Evolutionary conservation across 352 stramenopile genomes (phyloP).

Genomic region (Aphanomyces euteiches): DNA sequence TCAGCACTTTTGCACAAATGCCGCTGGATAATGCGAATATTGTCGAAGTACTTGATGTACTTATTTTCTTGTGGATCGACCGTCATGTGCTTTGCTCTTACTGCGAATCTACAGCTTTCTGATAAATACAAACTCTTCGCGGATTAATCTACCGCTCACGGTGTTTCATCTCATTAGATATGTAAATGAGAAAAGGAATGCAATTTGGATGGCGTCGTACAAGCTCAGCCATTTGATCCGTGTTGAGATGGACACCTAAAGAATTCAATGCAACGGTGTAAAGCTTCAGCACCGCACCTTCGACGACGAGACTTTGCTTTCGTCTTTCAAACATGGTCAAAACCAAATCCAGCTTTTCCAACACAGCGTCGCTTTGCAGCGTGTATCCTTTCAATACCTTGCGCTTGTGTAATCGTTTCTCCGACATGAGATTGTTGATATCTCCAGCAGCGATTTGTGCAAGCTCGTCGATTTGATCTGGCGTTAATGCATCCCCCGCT

Average conservation of each 20-base stretch:
- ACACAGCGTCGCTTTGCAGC: conserved; percentile 72
- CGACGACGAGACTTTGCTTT: conserved; percentile 78
- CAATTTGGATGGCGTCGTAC: conserved; percentile 78
- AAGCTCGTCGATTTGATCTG: conserved; percentile 51
- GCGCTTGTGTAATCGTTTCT: conserved; percentile 72
- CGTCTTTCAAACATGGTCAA: conserved; percentile 83
- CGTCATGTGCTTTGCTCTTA: conserved; percentile 83
- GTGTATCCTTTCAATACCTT: conserved; percentile 79
- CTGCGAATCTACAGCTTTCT: conserved; percentile 48
- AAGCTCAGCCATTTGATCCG: conserved; percentile 71
- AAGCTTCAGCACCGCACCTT: conserved; percentile 33
- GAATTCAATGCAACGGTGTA: not conserved
- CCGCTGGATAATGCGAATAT: conserved; percentile 86
- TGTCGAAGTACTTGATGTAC: conserved; percentile 90
- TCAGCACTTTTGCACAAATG: conserved; percentile 83
- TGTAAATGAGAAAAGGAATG: conserved; percentile 87
- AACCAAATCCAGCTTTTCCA: conserved; percentile 79
- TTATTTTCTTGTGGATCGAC: conserved; percentile 87
- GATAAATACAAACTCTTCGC: not conserved
- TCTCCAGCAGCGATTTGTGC: conserved; percentile 32
- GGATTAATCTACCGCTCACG: conserved; percentile 44
- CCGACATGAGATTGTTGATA: conserved; percentile 48
- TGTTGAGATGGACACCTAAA: conserved; percentile 73
- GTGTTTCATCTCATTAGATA: conserved; percentile 86
- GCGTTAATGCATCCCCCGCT: conserved; percentile 66